Conservation (phyloP, 495 filamentous ascomycete genomes). For the Aspergillus coremiiformis region DNA sequence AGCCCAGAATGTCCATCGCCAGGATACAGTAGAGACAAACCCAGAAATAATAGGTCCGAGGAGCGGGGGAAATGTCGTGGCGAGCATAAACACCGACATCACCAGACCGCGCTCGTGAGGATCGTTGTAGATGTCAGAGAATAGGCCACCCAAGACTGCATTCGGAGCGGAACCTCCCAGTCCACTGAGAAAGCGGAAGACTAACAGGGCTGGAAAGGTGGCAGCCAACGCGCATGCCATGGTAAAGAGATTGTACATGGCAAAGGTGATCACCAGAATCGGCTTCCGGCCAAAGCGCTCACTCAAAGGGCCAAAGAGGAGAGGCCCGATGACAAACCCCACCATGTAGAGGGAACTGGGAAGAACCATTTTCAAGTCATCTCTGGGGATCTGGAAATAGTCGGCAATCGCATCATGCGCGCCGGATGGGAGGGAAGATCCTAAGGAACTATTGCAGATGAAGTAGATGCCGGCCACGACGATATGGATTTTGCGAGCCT, state of each 20-base stretch:
- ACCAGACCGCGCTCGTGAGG: conserved; percentile 26
- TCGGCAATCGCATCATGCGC: conserved; percentile 28
- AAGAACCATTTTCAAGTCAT: conserved; percentile 43
- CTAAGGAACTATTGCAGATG: conserved; percentile 60
- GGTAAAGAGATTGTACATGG: conserved; percentile 31
- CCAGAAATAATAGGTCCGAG: conserved; percentile 26
- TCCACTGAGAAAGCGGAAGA: conserved; percentile 37
- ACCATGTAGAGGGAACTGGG: conserved; percentile 59
- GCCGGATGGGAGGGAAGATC: conserved; percentile 27
- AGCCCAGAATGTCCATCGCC: conserved; percentile 52
- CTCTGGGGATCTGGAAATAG: conserved; percentile 39
- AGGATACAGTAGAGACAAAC: conserved; percentile 32
- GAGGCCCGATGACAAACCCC: conserved; percentile 51
- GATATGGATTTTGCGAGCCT: conserved; percentile 37
- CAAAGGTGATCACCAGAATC: conserved; percentile 49
- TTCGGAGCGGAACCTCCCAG: conserved; percentile 28
- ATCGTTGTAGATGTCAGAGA: conserved; percentile 30
- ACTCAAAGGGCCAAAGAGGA: conserved; percentile 57
- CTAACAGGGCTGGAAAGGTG: conserved; percentile 29
- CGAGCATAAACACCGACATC: conserved; percentile 43
- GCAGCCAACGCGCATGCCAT: conserved; percentile 34
- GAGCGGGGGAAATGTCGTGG: conserved; percentile 33
- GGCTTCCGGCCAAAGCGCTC: conserved; percentile 56
- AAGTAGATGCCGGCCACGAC: conserved; percentile 44
- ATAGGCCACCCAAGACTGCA: conserved; percentile 34